phyloP scores from a whole-genome alignment of 345 rosid genomes.

The Populus pruinosa region DNA sequence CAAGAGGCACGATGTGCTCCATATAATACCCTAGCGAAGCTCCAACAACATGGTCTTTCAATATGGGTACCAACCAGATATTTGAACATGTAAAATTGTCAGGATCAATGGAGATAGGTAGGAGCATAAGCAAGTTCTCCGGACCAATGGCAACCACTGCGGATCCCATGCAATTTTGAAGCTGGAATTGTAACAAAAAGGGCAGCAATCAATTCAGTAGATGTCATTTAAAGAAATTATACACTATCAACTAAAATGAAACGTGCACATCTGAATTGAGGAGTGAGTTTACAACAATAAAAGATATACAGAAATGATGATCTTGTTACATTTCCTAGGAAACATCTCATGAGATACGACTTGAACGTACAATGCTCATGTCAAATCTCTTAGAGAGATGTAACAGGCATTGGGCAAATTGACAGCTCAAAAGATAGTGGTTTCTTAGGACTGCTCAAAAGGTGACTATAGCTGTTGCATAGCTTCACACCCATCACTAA shows the following conservation, averaged over 20 bases:
- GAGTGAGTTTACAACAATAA: not conserved
- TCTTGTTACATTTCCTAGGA: not conserved
- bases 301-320: not conserved
- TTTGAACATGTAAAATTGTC: conserved; percentile 57
- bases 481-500: too few species aligned
- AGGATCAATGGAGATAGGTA: conserved; percentile 60
- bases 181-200: conserved; percentile 44
- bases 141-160: conserved; percentile 86
- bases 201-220: conserved; percentile 19
- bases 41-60: conserved; percentile 58
- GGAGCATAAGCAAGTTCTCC: conserved; percentile 53
- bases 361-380: not conserved
- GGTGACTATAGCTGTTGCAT: too few species aligned
- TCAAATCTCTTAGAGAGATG: not conserved
- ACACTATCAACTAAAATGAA: not conserved
- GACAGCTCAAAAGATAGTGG: not conserved
- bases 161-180: conserved; percentile 74
- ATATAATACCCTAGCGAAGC: conserved; percentile 72
- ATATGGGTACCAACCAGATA: conserved; percentile 75
- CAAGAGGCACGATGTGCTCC: conserved; percentile 84
- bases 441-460: not conserved
- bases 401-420: too few species aligned
- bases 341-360: not conserved
- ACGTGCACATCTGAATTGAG: not conserved
- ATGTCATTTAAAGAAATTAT: conserved; percentile 1